Conservation (phyloP, 2,329 filamentous ascomycete species). For the Colletotrichum tropicicola region DNA sequence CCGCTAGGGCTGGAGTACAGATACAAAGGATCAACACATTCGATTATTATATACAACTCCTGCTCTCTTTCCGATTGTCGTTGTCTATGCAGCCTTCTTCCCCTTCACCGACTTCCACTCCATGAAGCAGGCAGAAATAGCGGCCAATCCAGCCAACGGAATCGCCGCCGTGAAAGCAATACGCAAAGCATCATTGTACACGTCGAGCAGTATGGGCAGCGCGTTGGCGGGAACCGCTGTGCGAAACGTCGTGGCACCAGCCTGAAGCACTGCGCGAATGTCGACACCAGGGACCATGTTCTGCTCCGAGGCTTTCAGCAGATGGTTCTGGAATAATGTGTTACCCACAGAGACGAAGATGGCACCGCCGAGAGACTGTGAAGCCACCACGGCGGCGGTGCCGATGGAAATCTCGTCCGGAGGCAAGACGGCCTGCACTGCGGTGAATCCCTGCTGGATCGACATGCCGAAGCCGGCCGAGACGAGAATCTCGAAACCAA, state of each 20-base stretch:
- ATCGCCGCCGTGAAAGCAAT: slow-evolving; percentile 54
- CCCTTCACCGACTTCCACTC: slow-evolving; percentile 21
- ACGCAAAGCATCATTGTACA: slow-evolving; percentile 70
- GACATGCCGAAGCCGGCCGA: slow-evolving; percentile 50
- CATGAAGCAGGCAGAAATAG: slow-evolving; percentile 22
- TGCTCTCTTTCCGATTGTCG: no score
- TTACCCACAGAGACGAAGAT: slow-evolving; percentile 54
- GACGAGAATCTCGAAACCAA: slow-evolving; percentile 56
- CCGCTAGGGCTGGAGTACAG: neutral
- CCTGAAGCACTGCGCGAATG: slow-evolving; percentile 38
- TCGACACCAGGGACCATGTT: slow-evolving; percentile 23
- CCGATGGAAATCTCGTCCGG: slow-evolving; percentile 38
- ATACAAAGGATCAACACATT: neutral
- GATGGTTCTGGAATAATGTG: slow-evolving; percentile 47
- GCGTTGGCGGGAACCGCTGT: slow-evolving; percentile 52
- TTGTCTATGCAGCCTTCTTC: neutral
- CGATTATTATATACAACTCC: no score
- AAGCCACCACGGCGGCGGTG: slow-evolving; percentile 42
- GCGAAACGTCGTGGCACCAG: slow-evolving; percentile 61
- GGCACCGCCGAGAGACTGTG: slow-evolving; percentile 50
- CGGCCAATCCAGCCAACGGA: slow-evolving; percentile 15
- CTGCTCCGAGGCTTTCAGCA: slow-evolving; percentile 42
- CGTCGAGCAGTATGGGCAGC: slow-evolving; percentile 59
- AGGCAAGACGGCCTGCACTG: slow-evolving; percentile 42
- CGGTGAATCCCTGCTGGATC: slow-evolving; percentile 54